phyloP scores from a whole-genome alignment of 2,329 filamentous ascomycete species.

The Ilyonectria mors-panacis region DNA sequence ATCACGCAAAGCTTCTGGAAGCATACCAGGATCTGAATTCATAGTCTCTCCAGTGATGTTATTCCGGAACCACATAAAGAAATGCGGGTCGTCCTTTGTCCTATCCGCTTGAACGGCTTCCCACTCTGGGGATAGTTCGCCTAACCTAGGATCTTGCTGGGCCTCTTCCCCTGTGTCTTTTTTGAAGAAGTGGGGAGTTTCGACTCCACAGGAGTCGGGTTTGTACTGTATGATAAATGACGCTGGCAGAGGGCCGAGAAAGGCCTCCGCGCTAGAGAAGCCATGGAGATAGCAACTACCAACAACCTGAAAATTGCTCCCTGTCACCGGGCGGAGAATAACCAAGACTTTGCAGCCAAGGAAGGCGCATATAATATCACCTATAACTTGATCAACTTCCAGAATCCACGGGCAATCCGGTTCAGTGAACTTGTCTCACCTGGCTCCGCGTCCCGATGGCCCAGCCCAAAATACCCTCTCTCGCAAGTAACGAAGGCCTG shows the following conservation, averaged over 20 bases:
- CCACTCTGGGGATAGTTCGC: not conserved
- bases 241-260: not conserved
- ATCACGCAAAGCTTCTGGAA: not conserved
- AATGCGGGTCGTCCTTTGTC: not conserved
- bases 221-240: not conserved
- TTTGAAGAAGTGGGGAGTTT: not conserved
- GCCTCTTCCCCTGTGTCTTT: not conserved
- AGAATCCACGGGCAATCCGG: not conserved
- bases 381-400: not conserved
- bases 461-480: not conserved
- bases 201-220: not conserved
- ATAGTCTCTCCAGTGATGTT: not conserved
- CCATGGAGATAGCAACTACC: conserved; percentile 4
- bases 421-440: not conserved
- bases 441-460: not conserved
- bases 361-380: not conserved
- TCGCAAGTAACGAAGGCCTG: not conserved
- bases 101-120: not conserved
- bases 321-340: not conserved
- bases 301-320: not conserved
- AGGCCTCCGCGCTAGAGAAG: not conserved
- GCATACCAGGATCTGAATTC: conserved; percentile 6
- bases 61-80: conserved; percentile 1
- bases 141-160: not conserved
- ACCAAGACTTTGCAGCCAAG: not conserved